Percentiles rank a stretch among this genome's conserved stretches.
These are phyloP conservation scores for Fusarium robinianum DNA, from an alignment of 2,329 filamentous ascomycete genomes.

Conservation along the genomic window DNA sequence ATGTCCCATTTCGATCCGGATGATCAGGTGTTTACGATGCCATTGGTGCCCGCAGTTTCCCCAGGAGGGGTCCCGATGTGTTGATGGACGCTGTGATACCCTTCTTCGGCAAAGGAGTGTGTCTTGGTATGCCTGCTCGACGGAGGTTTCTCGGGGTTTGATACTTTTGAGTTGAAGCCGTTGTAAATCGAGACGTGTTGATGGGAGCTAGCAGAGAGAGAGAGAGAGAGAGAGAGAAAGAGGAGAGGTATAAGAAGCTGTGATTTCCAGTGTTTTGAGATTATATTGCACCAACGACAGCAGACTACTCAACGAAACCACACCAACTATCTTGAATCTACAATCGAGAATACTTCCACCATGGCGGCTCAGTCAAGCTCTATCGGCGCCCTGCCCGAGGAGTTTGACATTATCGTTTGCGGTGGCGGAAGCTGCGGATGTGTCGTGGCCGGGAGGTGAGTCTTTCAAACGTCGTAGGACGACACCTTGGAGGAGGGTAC, in stretches of 20 bases:
- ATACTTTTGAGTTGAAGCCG: too few relatives aligned
- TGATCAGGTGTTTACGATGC: conserved; percentile 17
- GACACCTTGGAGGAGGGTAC: not conserved
- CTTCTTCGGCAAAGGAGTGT: conserved; percentile 18
- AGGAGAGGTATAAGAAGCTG: not conserved
- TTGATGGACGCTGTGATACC: conserved; percentile 20
- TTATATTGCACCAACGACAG: not conserved
- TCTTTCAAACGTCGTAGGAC: not conserved
- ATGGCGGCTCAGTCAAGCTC: conserved; percentile 30
- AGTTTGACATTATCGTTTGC: conserved; percentile 80
- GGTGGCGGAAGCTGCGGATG: conserved; percentile 72
- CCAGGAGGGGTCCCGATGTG: conserved; percentile 26
- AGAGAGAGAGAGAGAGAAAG: too few relatives aligned
- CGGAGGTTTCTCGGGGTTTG: conserved; percentile 14
- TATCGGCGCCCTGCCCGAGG: conserved; percentile 61
- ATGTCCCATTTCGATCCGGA: conserved; percentile 17
- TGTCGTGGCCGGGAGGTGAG: conserved; percentile 60
- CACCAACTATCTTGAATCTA: not conserved
- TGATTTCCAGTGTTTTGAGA: not conserved
- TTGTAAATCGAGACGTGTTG: too few relatives aligned
- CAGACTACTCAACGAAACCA: conserved; percentile 1
- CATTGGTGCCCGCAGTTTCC: conserved; percentile 35
- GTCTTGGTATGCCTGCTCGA: conserved; percentile 8
- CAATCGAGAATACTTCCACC: conserved; percentile 4
- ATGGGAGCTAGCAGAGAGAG: too few relatives aligned